Percentiles rank a stretch among this genome's conserved stretches.
phyloP scores from a whole-genome alignment of 768 basidiomycete genomes.

The Pilatotrama ljubarskyi region DNA sequence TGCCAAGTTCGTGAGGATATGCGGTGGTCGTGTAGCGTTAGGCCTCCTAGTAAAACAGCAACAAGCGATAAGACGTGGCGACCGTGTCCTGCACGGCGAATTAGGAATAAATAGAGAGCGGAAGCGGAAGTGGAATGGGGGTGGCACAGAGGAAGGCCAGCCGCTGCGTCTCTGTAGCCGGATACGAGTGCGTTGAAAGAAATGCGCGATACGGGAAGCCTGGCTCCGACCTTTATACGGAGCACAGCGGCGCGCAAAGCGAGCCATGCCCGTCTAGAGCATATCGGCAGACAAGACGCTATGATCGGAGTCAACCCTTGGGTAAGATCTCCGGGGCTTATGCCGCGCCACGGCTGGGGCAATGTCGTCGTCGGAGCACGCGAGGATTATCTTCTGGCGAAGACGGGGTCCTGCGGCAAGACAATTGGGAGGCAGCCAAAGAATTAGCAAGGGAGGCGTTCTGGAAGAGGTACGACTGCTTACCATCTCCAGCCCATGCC shows the following conservation, averaged over 20 bases:
- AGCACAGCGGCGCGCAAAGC: not conserved
- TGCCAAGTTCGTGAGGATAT: not conserved
- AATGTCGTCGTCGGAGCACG: not conserved
- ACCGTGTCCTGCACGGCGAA: slow-evolving; percentile 15
- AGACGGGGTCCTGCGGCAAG: not conserved
- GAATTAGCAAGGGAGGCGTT: not conserved
- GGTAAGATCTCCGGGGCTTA: slow-evolving; percentile 4
- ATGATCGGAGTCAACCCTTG: not conserved
- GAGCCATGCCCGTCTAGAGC: not conserved
- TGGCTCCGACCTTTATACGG: slow-evolving; percentile 6
- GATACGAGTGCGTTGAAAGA: not conserved
- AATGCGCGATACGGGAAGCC: not conserved
- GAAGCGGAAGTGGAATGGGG: not conserved
- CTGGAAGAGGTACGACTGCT: not conserved
- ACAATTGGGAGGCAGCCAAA: slow-evolving; percentile 6
- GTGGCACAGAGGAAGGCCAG: slow-evolving; percentile 11
- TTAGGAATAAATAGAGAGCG: slow-evolving; percentile 15
- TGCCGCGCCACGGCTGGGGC: not conserved
- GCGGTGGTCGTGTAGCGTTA: not conserved
- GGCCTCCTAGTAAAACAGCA: not conserved
- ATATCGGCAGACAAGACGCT: slow-evolving; percentile 8
- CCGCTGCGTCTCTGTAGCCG: slow-evolving; percentile 2
- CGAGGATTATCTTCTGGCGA: not conserved
- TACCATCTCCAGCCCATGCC: not conserved
- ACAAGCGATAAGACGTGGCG: not conserved